Base-by-base conservation (phyloP, 2,329 filamentous ascomycete species). In the Pseudogymnoascus sp. region DNA sequence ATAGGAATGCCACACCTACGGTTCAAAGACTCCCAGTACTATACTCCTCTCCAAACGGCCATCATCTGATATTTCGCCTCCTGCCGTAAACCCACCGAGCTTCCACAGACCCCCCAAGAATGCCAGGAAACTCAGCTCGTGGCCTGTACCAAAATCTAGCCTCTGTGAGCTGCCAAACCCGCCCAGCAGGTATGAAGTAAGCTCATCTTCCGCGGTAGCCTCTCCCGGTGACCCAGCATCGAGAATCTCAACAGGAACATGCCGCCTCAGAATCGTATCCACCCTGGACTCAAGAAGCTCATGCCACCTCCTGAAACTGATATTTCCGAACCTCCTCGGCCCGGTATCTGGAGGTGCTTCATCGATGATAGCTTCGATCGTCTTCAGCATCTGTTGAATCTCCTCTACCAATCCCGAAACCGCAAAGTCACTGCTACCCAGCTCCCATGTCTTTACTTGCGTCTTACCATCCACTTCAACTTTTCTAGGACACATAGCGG, bases 81-180 rank as follows among this genome's bases (percentile, higher is more conserved):
- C 83, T n/a, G 83, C 79, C 2, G 81, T 78, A 73, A 99, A 98
- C 14, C 84, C 88, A 51, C 89, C 87, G 2, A 99, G 80, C 75
- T 96, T 97, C 93, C 93, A 99, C 4, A 99, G 79, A 65, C 90
- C 88, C 4, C 87, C 93, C 5, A 99, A 75, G 67, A 99, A 99
- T 1, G 95, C 93, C 6, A 98, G 76, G 71, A 99, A 99, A 76
- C 90, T 96, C 62, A 99, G 79, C 73, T 99, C 95, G 75, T 99
- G 95, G 0, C 95, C 95, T 0, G 95, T 98, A 1, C 95, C 95
- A 73, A 97, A 99, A 77, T 99, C 95, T 25, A 99, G 80, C 63
- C 95, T 81, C 71, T 97, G 92, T 0, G 90, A 77, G 73, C 92
- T 98, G 3, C 95, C 95, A 76, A 96, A 97, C 4, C 85, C 85